Base-by-base conservation (phyloP, 306 rosid species). In the Betula pendula region DNA sequence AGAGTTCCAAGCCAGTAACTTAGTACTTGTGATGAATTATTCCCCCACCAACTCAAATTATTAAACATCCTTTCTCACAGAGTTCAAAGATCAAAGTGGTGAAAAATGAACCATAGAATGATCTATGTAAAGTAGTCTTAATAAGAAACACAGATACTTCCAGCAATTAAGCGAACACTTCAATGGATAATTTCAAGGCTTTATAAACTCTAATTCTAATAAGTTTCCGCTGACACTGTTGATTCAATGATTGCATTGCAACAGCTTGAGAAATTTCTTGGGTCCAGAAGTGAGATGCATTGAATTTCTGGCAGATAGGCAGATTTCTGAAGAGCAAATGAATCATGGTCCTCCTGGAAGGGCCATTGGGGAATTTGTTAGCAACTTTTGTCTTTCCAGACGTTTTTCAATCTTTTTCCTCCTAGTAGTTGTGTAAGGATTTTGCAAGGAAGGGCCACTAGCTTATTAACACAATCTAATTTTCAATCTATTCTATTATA, bases 1-100 rank as follows among this genome's bases (percentile, higher is more conserved):
- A 81, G 70, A 82, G 24, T 71, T 45, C 66, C 10, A 56, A 73
- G 81, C 73, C 71, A 84, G 79, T 55, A 49, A 75, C 17, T 66
- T 19, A 9, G 17, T 60, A 74, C 48, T 73, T 71, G 66, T 73
- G 65, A 58, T 27, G 50, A 20, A 79, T 47, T 49, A 83, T 58
- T 24, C 35, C 35, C 65, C 16, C 17, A 5, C 7, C 8, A 38
- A 58, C 12, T 58, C 65, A 22, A 24, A 58, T 24, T 24, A 58
- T 58, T 10, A 58, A 58, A 25, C 17, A 25, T 58, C 35, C 2
- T 0, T 2, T 8, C 45, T 49, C 45, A 47, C 44, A 33, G 43
- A 25, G 20, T 76, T 72, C 49, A 71, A 29, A n/a, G 17, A 29
- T 45, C 44, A 68, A 22, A 20, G 71, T 69, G 11, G 55, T 27